Conservation (phyloP, 345 rosid species). For the Citrus mangshanensis region DNA sequence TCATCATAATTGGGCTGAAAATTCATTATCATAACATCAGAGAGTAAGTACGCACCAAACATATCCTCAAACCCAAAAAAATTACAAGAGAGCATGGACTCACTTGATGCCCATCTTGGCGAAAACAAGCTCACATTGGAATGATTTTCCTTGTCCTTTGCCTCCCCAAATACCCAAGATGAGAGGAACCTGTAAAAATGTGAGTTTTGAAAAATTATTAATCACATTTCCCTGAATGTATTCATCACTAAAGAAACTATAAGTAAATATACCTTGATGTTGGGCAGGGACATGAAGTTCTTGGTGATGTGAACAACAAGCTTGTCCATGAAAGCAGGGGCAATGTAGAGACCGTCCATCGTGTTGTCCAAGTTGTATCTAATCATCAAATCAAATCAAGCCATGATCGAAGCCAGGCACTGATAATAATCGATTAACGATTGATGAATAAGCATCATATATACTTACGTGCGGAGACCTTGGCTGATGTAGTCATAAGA, state of each 20-base stretch:
- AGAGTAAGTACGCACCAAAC: neutral
- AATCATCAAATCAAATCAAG: constrained; percentile 1
- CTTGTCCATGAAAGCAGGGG: constrained; percentile 99
- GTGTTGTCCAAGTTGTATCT: constrained; percentile 82
- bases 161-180: constrained; percentile 99
- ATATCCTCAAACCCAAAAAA: neutral
- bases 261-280: constrained; percentile 63
- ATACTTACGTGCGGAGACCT: constrained; percentile 69
- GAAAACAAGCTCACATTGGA: constrained; percentile 97
- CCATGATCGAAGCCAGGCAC: neutral
- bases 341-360: constrained; percentile 84
- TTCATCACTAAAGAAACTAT: neutral
- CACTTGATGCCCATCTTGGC: constrained; percentile 99
- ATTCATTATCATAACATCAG: neutral
- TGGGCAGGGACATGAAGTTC: constrained; percentile 93
- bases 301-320: constrained; percentile 90
- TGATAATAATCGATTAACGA: neutral
- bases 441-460: neutral
- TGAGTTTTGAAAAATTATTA: neutral
- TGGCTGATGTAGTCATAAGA: constrained; percentile 85
- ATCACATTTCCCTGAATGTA: neutral
- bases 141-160: constrained; percentile 98
- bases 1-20: constrained; percentile 98
- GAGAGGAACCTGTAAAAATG: constrained; percentile 63
- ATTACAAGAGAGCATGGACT: constrained; percentile 18